Evolutionary conservation across 2,329 filamentous ascomycete species (phyloP), one percentile per base, ranked within the genome.

Genomic region (Amesomyces nigricolor): DNA sequence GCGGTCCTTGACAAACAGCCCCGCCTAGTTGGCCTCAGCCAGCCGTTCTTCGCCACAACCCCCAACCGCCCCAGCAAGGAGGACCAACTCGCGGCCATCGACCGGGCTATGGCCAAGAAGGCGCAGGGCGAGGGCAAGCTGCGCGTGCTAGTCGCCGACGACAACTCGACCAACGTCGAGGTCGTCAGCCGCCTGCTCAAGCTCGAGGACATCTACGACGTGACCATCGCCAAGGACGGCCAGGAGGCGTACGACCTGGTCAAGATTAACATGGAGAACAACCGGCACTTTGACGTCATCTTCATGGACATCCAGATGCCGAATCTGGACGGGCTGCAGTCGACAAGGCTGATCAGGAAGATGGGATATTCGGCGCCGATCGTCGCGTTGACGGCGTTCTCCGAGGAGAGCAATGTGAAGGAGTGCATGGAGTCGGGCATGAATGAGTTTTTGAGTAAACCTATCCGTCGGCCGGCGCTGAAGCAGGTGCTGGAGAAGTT

Each of bases 261-360:
- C 61, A 91, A 90, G 67, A 83, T 83, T 14, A 87, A 85, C 60
- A 94, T 95, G 87, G 82, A 85, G 48, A 80, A 79, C 29, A 80
- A 85, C 51, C 77, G 80, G 53, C 80, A 80, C 2, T 96, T 92
- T 67, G 89, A 95, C 63, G 77, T 96, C 26, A 92, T 96, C 60
- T 94, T 96, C 67, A 96, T 96, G 91, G 91, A 96, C 65, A 87
- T 96, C 7, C 89, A 89, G 71, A 96, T 96, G 91, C 91, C 91
- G 3, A 95, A 94, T 60, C 79, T 96, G 13, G 91, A 96, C 66
- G 91, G 91, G 1, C 74, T 96, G 22, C 87, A 96, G 68, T 91
- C 87, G 46, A 96, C 91, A 0, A 81, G 86, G 9, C 75, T 95
- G 35, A 96, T 96, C 63, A 83, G 91, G 6, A 77, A 90, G 67